These are phyloP conservation scores for Sindora glabra DNA, from an alignment of 306 rosid genomes.

Conservation along the genomic window DNA sequence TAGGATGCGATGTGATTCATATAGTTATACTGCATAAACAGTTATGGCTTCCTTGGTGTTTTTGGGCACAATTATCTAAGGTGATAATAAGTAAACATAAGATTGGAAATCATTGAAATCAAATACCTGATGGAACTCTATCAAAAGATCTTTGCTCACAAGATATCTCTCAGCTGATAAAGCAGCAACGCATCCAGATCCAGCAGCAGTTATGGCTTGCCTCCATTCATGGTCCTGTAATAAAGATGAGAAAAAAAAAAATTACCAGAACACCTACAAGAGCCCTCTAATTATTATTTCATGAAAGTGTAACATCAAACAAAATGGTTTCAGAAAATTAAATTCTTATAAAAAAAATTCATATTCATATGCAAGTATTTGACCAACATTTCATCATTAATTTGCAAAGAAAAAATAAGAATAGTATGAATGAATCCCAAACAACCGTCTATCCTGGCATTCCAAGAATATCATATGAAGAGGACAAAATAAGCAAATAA, in stretches of 20 bases:
- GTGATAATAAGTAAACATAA: too few relatives aligned
- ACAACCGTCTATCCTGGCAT: not conserved
- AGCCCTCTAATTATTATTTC: not conserved
- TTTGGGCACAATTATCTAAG: not conserved
- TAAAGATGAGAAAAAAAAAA: not conserved
- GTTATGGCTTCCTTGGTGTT: too few relatives aligned
- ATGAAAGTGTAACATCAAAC: constrained; percentile 1
- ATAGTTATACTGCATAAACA: too few relatives aligned
- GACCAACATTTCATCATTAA: too few relatives aligned
- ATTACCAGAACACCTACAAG: not conserved
- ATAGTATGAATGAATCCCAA: too few relatives aligned
- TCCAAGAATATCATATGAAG: not conserved
- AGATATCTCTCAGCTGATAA: constrained; percentile 95
- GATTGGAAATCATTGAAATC: too few relatives aligned
- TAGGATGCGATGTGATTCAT: constrained; percentile 4
- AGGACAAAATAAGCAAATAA: not conserved
- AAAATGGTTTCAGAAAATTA: constrained; percentile 8
- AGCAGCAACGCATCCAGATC: constrained; percentile 95
- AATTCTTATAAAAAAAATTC: too few relatives aligned
- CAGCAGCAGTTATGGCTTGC: constrained; percentile 97
- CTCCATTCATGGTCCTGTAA: constrained; percentile 94
- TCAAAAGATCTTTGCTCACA: constrained; percentile 57
- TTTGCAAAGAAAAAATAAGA: too few relatives aligned
- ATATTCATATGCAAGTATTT: too few relatives aligned
- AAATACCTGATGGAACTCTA: constrained; percentile 96